Evolutionary conservation across 345 rosid species (phyloP).

Genomic region (Hibiscus tridactylites): DNA sequence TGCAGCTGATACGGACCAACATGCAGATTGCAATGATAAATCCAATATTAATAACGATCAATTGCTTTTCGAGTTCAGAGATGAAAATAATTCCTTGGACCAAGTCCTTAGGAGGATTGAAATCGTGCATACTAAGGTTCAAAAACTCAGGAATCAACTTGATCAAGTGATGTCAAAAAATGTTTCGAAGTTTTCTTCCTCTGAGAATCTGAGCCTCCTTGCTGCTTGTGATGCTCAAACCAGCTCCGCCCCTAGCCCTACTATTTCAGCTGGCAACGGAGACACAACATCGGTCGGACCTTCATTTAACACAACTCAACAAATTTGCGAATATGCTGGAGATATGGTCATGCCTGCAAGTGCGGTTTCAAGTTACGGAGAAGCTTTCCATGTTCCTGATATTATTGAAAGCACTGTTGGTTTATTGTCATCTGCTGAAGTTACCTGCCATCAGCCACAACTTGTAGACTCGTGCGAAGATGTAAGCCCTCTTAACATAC

Average conservation of each 20-base stretch:
- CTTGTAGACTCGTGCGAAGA: constrained; percentile 58
- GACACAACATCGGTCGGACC: constrained; percentile 56
- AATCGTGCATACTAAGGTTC: constrained; percentile 47
- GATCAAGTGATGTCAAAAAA: constrained; percentile 58
- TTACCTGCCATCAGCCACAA: constrained; percentile 55
- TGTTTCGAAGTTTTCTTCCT: constrained; percentile 75
- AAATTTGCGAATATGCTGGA: constrained; percentile 40
- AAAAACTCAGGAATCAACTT: constrained; percentile 52
- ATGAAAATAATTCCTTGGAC: constrained; percentile 48
- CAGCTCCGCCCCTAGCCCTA: constrained; percentile 82
- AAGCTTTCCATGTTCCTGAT: constrained; percentile 73
- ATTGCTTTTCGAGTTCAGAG: constrained; percentile 35
- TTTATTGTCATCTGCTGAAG: constrained; percentile 69
- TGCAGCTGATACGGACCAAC: constrained; percentile 36
- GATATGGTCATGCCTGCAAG: constrained; percentile 59
- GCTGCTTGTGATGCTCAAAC: constrained; percentile 55
- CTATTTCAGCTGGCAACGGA: constrained; percentile 61
- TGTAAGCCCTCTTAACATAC: constrained; percentile 36
- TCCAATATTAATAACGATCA: constrained; percentile 28
- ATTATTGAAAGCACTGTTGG: constrained; percentile 91
- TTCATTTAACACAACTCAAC: constrained; percentile 35
- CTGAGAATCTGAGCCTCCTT: constrained; percentile 79
- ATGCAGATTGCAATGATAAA: constrained; percentile 26
- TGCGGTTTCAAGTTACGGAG: constrained; percentile 51
- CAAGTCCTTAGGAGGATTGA: constrained; percentile 67